These are phyloP conservation scores for Populus hybrid DNA, from an alignment of 441 rosid species.

Conservation along the genomic window DNA sequence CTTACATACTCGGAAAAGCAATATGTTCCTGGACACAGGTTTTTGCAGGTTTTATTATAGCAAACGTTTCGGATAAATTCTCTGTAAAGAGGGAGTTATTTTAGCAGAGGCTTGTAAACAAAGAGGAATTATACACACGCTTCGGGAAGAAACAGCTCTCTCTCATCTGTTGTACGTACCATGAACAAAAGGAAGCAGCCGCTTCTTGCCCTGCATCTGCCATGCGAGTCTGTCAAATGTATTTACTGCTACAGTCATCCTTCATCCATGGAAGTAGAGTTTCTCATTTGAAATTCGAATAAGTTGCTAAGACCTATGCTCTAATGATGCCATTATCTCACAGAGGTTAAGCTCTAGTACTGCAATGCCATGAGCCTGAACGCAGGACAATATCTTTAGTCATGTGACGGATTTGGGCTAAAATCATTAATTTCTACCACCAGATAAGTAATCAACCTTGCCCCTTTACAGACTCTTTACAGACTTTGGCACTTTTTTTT, in stretches of 20 bases:
- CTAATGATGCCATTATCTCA: no score
- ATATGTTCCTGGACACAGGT: conserved; percentile 32
- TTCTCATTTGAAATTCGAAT: background rate
- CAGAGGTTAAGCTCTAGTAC: no score
- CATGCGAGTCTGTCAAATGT: background rate
- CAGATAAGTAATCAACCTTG: no score
- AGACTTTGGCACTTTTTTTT: background rate
- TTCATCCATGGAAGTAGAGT: background rate
- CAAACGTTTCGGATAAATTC: conserved; percentile 41
- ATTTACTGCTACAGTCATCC: background rate
- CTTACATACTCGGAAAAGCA: background rate
- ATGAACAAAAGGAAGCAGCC: background rate
- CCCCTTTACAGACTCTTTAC: no score
- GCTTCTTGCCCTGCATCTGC: background rate
- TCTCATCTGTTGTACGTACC: background rate
- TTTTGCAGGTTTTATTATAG: conserved; percentile 55
- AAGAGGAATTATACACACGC: background rate
- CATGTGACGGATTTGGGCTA: no score
- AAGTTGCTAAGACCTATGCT: no score
- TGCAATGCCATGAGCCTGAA: no score
- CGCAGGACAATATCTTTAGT: no score
- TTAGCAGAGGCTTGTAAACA: background rate
- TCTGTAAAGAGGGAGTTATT: conserved; percentile 20
- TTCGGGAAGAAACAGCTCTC: background rate
- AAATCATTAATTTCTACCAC: no score